Evolutionary conservation across 306 rosid species (phyloP).

Genomic region (Cercis canadensis): DNA sequence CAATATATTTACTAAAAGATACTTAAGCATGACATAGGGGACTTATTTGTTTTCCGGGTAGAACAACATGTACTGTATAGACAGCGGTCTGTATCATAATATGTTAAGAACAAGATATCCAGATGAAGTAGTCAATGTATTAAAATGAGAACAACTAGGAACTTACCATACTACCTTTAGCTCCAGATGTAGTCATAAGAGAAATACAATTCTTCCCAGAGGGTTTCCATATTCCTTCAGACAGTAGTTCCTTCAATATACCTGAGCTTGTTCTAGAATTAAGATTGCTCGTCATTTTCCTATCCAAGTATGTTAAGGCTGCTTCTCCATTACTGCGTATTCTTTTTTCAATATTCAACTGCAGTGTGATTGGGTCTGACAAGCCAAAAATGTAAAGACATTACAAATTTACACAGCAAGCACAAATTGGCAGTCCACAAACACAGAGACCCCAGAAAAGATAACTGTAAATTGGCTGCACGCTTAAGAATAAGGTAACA

Average conservation of each 20-base stretch:
- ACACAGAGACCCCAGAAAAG: constrained; percentile 19
- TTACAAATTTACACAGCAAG: constrained; percentile 12
- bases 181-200: constrained; percentile 98
- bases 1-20: not conserved
- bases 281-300: constrained; percentile 80
- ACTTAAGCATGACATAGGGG: constrained; percentile 6
- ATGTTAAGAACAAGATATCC: constrained; percentile 10
- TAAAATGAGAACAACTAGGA: constrained; percentile 20
- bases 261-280: constrained; percentile 77
- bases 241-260: constrained; percentile 74
- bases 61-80: not conserved
- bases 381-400: constrained; percentile 27
- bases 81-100: constrained; percentile 5
- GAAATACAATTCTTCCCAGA: constrained; percentile 88
- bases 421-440: constrained; percentile 5
- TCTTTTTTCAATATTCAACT: constrained; percentile 71
- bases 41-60: not conserved
- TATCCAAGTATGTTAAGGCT: constrained; percentile 81
- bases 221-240: constrained; percentile 74
- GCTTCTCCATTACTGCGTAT: constrained; percentile 84
- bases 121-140: not conserved
- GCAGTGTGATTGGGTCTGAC: constrained; percentile 74
- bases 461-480: not conserved
- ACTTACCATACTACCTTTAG: constrained; percentile 92
- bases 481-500: not conserved